Conservation (phyloP, 495 filamentous ascomycete species). For the Aspergillus bridgeri region DNA sequence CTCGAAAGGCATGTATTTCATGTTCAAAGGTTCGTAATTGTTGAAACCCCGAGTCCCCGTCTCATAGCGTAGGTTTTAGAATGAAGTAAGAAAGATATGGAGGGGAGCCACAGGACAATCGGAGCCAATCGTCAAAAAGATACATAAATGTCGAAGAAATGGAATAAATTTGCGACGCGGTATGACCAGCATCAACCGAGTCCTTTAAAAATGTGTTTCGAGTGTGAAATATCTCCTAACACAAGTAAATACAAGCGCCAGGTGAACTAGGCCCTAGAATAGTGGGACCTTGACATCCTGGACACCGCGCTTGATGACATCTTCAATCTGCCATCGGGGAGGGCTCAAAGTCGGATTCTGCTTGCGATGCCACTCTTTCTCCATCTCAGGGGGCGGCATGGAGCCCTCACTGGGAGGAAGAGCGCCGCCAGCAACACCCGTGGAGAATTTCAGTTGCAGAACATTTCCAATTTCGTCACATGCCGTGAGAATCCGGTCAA, state of each 20-base stretch:
- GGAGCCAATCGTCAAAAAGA: slow-evolving; percentile 6
- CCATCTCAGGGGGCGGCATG: slow-evolving; percentile 66
- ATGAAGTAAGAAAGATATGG: not conserved
- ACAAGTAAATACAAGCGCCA: slow-evolving; percentile 11
- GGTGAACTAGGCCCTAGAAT: slow-evolving; percentile 23
- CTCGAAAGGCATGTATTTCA: slow-evolving; percentile 28
- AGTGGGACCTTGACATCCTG: slow-evolving; percentile 73
- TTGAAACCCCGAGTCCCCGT: not conserved
- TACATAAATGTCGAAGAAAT: slow-evolving; percentile 15
- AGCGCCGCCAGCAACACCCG: slow-evolving; percentile 84
- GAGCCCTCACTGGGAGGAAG: slow-evolving; percentile 67
- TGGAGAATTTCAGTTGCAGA: slow-evolving; percentile 93
- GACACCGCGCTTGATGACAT: slow-evolving; percentile 74
- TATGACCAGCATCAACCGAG: slow-evolving; percentile 43
- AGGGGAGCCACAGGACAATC: not conserved
- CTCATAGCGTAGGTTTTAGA: not conserved
- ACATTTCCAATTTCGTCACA: slow-evolving; percentile 92
- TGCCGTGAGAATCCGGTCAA: slow-evolving; percentile 84
- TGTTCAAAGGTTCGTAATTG: slow-evolving; percentile 29
- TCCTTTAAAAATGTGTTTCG: slow-evolving; percentile 18
- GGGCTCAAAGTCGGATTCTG: slow-evolving; percentile 51
- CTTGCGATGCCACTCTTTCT: slow-evolving; percentile 54
- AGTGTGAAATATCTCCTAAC: slow-evolving; percentile 3
- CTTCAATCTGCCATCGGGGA: slow-evolving; percentile 77
- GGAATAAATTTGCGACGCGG: slow-evolving; percentile 23